Base-by-base conservation (phyloP, 371 early-diverging fungal species). In the Lichtheimia corymbifera region DNA sequence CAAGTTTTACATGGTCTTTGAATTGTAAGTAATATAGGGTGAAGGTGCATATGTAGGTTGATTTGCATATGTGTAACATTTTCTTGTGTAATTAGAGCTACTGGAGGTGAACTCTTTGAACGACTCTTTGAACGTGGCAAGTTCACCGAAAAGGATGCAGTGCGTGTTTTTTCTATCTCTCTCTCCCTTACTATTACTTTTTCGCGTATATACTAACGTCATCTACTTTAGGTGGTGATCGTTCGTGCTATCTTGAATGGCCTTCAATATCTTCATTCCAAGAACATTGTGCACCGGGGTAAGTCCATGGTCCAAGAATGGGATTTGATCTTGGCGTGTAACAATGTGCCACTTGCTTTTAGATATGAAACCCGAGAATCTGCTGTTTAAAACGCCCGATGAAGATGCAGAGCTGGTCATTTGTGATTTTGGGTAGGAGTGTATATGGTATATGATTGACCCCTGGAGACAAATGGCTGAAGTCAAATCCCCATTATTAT, bases 41-140 rank as follows among this genome's bases (percentile, higher is more conserved):
- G 15, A 30, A 3, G 27, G 28, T 28, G 52, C 28, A 28, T 11
- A 35, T 35, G 35, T 35, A 11, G 11, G 35, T 35, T 27, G 28
- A 13, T 17, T 51, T 14, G 24, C 14, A 20, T 20, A 58, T 17
- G 25, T 12, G 42, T 49, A 43, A 61, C 45, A 30, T 22, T n/a
- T 47, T 47, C 47, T 35, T 35, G 35, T 17, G 4, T 30, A 20
- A 24, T 47, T 62, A 88, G 85, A 20, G 90, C 87, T 35, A 83
- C 86, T 43, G 96, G 95, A 40, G 95, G 95, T 40, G 96, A 96
- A 74, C 79, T 97, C 53, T 96, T 97, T 74, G 91, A 94, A 52
- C 85, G 90, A 54, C 89, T 97, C 44, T 82, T 90, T 65, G 86
- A 89, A 42, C 84, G 86, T 30, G 97, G 95, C 4, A 83, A 83